These are phyloP conservation scores for Globisporangium middletonii DNA, from an alignment of 352 stramenopile species.

Conservation along the genomic window DNA sequence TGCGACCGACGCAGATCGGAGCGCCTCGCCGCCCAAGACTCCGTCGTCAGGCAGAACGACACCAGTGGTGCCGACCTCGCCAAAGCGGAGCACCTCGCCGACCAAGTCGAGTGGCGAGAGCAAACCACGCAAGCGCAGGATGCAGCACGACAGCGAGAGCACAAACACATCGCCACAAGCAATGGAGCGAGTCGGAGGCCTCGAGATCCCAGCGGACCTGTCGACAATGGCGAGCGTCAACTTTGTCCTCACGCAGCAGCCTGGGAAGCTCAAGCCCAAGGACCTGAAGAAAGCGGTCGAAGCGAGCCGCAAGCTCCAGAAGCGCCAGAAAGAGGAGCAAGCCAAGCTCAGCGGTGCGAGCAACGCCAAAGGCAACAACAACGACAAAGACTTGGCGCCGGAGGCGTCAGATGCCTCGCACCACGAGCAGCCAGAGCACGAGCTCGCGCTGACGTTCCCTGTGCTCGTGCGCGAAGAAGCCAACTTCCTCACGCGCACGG, in stretches of 20 bases:
- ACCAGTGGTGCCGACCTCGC: neutral
- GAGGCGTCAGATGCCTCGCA: neutral
- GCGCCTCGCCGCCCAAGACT: neutral
- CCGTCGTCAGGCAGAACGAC: neutral
- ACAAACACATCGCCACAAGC: neutral
- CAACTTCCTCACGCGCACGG: conserved; percentile 26
- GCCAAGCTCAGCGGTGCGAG: conserved; percentile 24
- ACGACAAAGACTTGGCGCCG: conserved; percentile 3
- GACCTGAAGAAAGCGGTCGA: conserved; percentile 87
- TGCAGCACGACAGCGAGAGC: too few relatives aligned
- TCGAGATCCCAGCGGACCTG: conserved; percentile 67
- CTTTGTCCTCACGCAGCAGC: conserved; percentile 86
- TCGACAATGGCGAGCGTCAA: conserved; percentile 59
- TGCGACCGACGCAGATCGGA: neutral
- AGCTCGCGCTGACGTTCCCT: conserved; percentile 34
- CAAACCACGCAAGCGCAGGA: neutral
- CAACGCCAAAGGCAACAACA: neutral
- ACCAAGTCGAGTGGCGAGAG: neutral
- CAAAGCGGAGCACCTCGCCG: neutral
- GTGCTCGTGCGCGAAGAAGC: conserved; percentile 52
- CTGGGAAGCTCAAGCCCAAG: conserved; percentile 86
- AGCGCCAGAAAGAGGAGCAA: conserved; percentile 64
- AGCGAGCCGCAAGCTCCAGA: conserved; percentile 55
- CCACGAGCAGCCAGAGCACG: neutral
- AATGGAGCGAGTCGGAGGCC: conserved; percentile 33